phyloP scores from a whole-genome alignment of 148 eudicot genomes.

The Camellia lanceoleosa region DNA sequence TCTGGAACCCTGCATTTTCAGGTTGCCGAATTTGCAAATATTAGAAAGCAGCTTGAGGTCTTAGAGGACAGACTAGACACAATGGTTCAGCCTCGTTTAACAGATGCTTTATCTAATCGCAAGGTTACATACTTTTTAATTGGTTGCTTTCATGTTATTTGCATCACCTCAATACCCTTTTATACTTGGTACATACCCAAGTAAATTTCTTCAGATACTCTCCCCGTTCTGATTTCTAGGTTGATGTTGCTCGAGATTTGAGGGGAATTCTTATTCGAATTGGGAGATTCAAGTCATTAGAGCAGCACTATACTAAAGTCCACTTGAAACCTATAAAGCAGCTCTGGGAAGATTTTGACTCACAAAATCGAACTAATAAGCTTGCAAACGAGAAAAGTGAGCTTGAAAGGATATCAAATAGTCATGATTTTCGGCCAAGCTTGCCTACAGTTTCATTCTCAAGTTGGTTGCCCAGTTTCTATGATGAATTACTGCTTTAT shows the following conservation, averaged over 20 bases:
- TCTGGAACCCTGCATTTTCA: conserved; percentile 30
- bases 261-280: conserved; percentile 80
- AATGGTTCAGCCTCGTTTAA: conserved; percentile 98
- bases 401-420: conserved; percentile 47
- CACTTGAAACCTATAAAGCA: conserved; percentile 76
- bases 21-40: conserved; percentile 99
- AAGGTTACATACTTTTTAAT: conserved; percentile 41
- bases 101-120: conserved; percentile 79
- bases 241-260: conserved; percentile 85
- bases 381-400: conserved; percentile 55
- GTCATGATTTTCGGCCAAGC: conserved; percentile 44
- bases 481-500: conserved; percentile 85
- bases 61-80: conserved; percentile 94
- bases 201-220: not conserved
- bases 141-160: not conserved
- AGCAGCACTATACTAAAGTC: conserved; percentile 74
- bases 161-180: not conserved
- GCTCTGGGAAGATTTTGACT: conserved; percentile 90
- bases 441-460: conserved; percentile 53
- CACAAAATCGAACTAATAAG: conserved; percentile 57
- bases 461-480: conserved; percentile 86
- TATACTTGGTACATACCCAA: not conserved
- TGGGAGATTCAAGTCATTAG: conserved; percentile 91
- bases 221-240: conserved; percentile 36
- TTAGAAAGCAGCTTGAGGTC: conserved; percentile 95